Conservation (phyloP, 768 basidiomycete genomes). For the Tephrocybe rancida region DNA sequence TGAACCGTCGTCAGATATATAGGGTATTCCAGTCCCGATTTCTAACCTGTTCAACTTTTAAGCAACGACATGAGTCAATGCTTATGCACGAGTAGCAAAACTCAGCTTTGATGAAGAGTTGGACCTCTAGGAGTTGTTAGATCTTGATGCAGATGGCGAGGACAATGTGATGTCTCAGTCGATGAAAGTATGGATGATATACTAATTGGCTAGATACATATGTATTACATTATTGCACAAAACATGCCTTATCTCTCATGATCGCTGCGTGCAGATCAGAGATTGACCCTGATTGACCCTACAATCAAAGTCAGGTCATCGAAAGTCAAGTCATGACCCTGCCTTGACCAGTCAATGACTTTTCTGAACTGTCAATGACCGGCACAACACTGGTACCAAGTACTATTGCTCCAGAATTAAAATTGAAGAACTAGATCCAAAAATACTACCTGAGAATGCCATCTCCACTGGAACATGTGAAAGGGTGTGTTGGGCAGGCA, state of each 20-base stretch:
- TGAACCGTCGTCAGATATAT: too few relatives aligned
- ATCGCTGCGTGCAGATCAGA: not conserved
- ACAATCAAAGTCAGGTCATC: too few relatives aligned
- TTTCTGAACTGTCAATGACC: slow-evolving; percentile 2
- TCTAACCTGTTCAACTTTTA: too few relatives aligned
- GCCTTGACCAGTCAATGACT: not conserved
- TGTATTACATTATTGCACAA: not conserved
- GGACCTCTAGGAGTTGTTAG: slow-evolving; percentile 11
- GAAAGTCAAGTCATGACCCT: not conserved
- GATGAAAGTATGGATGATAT: not conserved
- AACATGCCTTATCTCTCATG: not conserved
- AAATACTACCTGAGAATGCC: too few relatives aligned
- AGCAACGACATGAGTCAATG: too few relatives aligned
- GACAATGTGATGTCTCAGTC: slow-evolving; percentile 2
- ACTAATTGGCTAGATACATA: not conserved
- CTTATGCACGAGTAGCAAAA: not conserved
- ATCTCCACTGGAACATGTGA: too few relatives aligned
- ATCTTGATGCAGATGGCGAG: slow-evolving; percentile 13
- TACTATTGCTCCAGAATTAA: too few relatives aligned
- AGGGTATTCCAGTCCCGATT: too few relatives aligned
- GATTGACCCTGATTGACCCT: not conserved
- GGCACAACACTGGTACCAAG: slow-evolving; percentile 4
- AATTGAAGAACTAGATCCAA: too few relatives aligned
- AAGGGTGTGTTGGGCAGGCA: too few relatives aligned
- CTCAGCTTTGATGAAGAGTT: slow-evolving; percentile 11